Base-by-base conservation (phyloP, 495 filamentous ascomycete genomes). In the Penicillium malachiteum region DNA sequence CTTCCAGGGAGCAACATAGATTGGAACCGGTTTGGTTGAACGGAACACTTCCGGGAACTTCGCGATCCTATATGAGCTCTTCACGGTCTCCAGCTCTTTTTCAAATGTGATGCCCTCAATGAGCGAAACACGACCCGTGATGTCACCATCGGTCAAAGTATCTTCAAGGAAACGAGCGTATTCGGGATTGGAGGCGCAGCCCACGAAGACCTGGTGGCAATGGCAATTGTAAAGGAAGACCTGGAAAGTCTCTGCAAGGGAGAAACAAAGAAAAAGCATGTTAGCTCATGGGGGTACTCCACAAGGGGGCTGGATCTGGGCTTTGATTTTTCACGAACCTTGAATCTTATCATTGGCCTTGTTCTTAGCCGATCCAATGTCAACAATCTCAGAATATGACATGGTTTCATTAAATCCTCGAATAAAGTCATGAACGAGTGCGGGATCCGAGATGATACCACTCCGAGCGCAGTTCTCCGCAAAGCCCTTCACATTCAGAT, bases 161-260 rank as follows among this genome's bases (percentile, higher is more conserved):
- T 71, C 67, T 56, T 90, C 84, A n/a, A 96, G 70, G 52, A 87
- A 80, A 1, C 83, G 78, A 21, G 81, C 83, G 68, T 91, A 95
- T 34, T 84, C 82, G 52, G 83, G 81, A 68, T 92, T 87, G 56
- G 90, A 87, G 17, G 87, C 88, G 56, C 90, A 86, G 11, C 90
- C 91, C 42, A 96, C 75, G 45, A 92, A 73, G 40, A 95, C 85
- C 56, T 92, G 89, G 60, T 87, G 88, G 71, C 91, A 95, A 67
- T 91, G 88, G 63, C 78, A 81, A 61, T 92, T 81, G 72, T 83
- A 78, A 45, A 85, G 63, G 68, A 84, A 76, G 26, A 85, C 67
- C 81, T 82, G 84, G 76, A 81, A 90, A 59, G 72, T 84, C 76
- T 91, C 91, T 92, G 71, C 12, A 53, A 33, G 41, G 44, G 50